Conservation (phyloP, 163 green algal species). For the Scenedesmus sp. region DNA sequence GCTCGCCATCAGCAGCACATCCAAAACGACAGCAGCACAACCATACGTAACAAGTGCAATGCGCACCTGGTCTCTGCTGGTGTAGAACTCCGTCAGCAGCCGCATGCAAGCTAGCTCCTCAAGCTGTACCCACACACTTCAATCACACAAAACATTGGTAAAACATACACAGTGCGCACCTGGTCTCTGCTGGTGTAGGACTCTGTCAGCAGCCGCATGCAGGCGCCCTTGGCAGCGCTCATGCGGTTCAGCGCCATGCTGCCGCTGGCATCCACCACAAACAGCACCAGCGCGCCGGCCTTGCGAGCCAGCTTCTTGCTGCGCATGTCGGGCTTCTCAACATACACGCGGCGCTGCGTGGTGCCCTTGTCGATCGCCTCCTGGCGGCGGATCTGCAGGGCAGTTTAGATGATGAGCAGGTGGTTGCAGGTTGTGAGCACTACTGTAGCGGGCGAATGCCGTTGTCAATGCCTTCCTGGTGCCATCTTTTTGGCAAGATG, state of each 20-base stretch:
- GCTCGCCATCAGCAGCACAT: neutral
- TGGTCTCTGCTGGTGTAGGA: slow-evolving; percentile 96
- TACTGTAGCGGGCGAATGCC: too few relatives aligned
- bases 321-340: slow-evolving; percentile 97
- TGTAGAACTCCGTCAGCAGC: slow-evolving; percentile 95
- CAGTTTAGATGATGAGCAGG: neutral
- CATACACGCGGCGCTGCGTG: slow-evolving; percentile 88
- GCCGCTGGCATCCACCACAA: slow-evolving; percentile 96
- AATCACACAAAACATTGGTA: neutral
- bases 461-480: too few relatives aligned
- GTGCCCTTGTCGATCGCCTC: slow-evolving; percentile 70
- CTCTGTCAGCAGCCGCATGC: slow-evolving; percentile 95
- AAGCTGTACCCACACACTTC: slow-evolving; percentile 97
- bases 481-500: too few relatives aligned
- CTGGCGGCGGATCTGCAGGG: slow-evolving; percentile 59
- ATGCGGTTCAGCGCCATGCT: slow-evolving; percentile 99
- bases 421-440: too few relatives aligned
- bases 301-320: slow-evolving; percentile 97
- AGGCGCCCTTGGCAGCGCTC: slow-evolving; percentile 97
- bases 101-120: slow-evolving; percentile 93
- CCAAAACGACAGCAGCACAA: neutral
- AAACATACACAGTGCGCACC: slow-evolving; percentile 50
- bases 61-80: slow-evolving; percentile 87
- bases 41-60: too few relatives aligned
- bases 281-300: slow-evolving; percentile 97